Percentiles rank a stretch among this genome's conserved stretches.
phyloP scores from a whole-genome alignment of 352 stramenopile genomes.

The Phytophthora vignae region DNA sequence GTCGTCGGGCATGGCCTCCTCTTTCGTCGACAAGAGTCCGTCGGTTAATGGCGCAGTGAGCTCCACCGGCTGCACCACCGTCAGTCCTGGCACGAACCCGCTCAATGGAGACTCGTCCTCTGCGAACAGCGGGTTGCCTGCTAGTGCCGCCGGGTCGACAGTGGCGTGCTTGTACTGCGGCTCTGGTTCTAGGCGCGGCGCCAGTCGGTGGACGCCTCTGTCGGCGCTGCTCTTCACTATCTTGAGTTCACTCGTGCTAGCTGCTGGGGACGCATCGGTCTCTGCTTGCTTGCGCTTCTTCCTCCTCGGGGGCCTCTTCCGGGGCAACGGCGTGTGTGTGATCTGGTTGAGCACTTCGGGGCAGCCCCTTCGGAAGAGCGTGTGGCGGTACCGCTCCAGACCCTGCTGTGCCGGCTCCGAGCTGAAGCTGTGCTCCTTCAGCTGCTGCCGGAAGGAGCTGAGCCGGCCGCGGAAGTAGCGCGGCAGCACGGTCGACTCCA shows the following conservation, averaged over 20 bases:
- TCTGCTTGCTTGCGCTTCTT: conserved; percentile 39
- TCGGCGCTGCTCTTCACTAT: conserved; percentile 21
- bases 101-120: conserved; percentile 13
- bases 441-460: conserved; percentile 71
- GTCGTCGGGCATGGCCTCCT: conserved; percentile 36
- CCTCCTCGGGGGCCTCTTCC: conserved; percentile 38
- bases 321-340: conserved; percentile 44
- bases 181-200: conserved; percentile 19
- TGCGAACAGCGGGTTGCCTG: conserved; percentile 38
- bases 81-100: conserved; percentile 19
- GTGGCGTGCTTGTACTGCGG: conserved; percentile 28
- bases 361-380: conserved; percentile 54
- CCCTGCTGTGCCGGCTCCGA: conserved; percentile 9
- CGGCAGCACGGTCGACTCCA: conserved; percentile 61
- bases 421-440: conserved; percentile 71
- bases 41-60: background rate
- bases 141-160: conserved; percentile 20
- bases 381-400: conserved; percentile 50
- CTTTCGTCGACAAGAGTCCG: conserved; percentile 3
- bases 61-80: background rate
- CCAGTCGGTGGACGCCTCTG: conserved; percentile 21
- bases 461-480: conserved; percentile 76
- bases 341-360: conserved; percentile 52
- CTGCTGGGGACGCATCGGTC: background rate
- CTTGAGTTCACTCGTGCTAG: conserved; percentile 13